Conservation (phyloP, 768 basidiomycete species). For the Arthromyces matolae region DNA sequence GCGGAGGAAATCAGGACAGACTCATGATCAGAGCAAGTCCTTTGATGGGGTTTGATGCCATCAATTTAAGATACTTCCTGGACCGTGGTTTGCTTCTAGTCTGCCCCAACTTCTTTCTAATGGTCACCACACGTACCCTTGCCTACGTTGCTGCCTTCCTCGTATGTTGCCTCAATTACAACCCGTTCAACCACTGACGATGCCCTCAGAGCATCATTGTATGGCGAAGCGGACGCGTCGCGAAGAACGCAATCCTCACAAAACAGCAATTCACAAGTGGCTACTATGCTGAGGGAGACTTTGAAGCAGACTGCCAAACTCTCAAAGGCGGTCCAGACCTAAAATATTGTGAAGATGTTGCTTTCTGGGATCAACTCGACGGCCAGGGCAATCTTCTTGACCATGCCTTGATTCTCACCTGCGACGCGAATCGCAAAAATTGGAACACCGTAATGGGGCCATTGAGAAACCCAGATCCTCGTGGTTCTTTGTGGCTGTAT, state of each 20-base stretch:
- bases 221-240: conserved; percentile 42
- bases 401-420: conserved; percentile 46
- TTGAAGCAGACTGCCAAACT: conserved; percentile 40
- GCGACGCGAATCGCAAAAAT: conserved; percentile 50
- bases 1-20: no score
- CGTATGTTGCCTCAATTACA: conserved; percentile 8
- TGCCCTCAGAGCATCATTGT: conserved; percentile 36
- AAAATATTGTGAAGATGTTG: conserved; percentile 61
- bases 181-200: background rate
- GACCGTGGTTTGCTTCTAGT: background rate
- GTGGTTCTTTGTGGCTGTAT: conserved; percentile 63
- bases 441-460: conserved; percentile 86
- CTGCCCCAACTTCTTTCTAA: background rate
- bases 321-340: conserved; percentile 34
- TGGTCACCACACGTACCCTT: conserved; percentile 18
- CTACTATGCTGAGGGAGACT: conserved; percentile 51
- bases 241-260: conserved; percentile 38
- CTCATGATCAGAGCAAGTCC: no score
- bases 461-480: conserved; percentile 50
- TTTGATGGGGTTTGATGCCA: no score
- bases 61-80: no score
- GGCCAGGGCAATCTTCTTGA: conserved; percentile 32
- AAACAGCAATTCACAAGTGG: conserved; percentile 43
- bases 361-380: conserved; percentile 60
- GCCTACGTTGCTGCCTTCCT: conserved; percentile 14